Base-by-base conservation (phyloP, 495 filamentous ascomycete genomes). In the Aspergillus ostianus region DNA sequence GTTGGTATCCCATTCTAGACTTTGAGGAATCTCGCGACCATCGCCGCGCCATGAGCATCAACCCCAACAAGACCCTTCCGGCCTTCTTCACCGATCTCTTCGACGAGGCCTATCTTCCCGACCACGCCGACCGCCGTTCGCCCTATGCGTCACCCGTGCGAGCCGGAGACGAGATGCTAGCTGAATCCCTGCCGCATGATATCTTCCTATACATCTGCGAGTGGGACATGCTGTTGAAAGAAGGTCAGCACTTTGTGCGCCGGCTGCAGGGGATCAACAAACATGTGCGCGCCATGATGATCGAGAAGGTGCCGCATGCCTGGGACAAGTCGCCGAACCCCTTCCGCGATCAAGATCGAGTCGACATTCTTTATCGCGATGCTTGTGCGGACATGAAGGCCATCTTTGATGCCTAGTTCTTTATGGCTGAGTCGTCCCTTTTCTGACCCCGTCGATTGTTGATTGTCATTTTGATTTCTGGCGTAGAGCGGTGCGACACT, bases 251-350 rank as follows among this genome's bases (percentile, higher is more conserved):
- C 17, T 87, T 96, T 53, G 81, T 86, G 8, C 77, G 82, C 27
- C 78, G 91, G 4, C 67, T 97, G 50, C 69, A 81, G 52, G 80
- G 77, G 0, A 74, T 90, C 19, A 81, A 81, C 18, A 94, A 92
- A 73, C 80, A 78, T 6, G 87, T 93, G 0, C 74, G 76, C 27
- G 87, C 87, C 61, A 85, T 83, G 64, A 85, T 90, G 76, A 83
- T 96, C 23, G 80, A 83, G n/a, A 87, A 81, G 19, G 90, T 85
- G 29, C 76, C 78, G 26, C 92, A 97, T 72, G 93, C 80, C 0
- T 97, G 91, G 89, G 92, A 97, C 65, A 96, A 96, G 74, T 84
- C 82, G 23, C 86, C 92, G 47, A 91, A 91, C 70, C 91, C 90
- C 10, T 79, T 89, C 60, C 81, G 83, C n/a, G 84, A 81, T 54